A percentile compares a stretch with the other conserved stretches of the same genome.
phyloP scores from a whole-genome alignment of 306 rosid genomes.

The Myrica gale region DNA sequence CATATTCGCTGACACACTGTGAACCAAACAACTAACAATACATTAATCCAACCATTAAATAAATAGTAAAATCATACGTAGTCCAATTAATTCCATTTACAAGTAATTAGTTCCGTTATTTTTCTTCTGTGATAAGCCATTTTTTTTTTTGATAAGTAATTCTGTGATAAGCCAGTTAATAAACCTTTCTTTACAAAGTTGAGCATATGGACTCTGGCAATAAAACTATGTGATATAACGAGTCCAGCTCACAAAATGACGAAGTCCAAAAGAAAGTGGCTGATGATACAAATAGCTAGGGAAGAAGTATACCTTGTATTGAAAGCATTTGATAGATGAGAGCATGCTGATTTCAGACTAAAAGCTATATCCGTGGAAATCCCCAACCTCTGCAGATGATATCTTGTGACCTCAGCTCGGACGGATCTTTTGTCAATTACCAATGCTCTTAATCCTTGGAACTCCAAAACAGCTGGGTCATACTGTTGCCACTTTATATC shows the following conservation, averaged over 20 bases:
- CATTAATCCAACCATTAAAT: constrained; percentile 4
- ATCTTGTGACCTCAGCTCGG: constrained; percentile 78
- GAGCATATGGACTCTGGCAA: not conserved
- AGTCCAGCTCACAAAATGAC: not conserved
- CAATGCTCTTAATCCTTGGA: constrained; percentile 65
- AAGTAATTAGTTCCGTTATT: constrained; percentile 9
- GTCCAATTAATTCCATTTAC: not conserved
- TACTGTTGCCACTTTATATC: constrained; percentile 52
- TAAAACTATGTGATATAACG: not conserved
- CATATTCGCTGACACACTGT: constrained; percentile 43
- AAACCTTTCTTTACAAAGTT: constrained; percentile 6
- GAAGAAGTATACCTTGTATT: constrained; percentile 45
- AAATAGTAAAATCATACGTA: constrained; percentile 17
- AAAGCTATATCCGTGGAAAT: constrained; percentile 58
- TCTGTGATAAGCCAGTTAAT: not conserved
- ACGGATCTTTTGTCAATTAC: constrained; percentile 64
- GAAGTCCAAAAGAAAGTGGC: not conserved
- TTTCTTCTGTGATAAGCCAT: not conserved
- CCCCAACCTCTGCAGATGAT: constrained; percentile 78
- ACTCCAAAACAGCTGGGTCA: constrained; percentile 46
- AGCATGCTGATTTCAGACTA: constrained; percentile 51
- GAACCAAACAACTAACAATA: constrained; percentile 17
- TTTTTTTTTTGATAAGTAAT: no score
- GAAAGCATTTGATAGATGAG: constrained; percentile 47
- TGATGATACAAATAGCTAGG: constrained; percentile 1